Evolutionary conservation across 2,329 filamentous ascomycete genomes (phyloP).

Genomic region (Fusarium robinianum): DNA sequence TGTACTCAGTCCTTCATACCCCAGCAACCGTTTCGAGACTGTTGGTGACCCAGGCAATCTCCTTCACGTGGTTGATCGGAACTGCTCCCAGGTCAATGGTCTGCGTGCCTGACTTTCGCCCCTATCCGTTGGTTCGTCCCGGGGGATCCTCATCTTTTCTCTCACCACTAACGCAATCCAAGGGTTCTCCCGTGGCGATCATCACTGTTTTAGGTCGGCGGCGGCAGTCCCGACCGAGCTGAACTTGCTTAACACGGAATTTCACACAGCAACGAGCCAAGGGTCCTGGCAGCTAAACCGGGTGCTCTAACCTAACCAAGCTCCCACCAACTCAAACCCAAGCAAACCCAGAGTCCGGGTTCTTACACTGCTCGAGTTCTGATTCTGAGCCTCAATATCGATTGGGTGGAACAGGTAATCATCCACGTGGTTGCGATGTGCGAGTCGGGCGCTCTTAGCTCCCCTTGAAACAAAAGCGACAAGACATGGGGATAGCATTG

Average conservation of each 20-base stretch:
- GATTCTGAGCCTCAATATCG: slow-evolving; percentile 5
- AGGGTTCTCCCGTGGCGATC: slow-evolving; percentile 12
- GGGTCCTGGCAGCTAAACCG: no score
- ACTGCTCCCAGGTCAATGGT: slow-evolving; percentile 8
- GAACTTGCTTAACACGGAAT: slow-evolving; percentile 9
- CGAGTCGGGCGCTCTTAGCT: neutral
- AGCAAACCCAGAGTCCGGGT: neutral
- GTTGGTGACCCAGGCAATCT: slow-evolving; percentile 6
- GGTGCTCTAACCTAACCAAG: no score
- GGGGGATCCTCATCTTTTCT: slow-evolving; percentile 15
- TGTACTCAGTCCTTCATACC: no score
- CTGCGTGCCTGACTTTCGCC: slow-evolving; percentile 11
- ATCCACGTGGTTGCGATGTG: slow-evolving; percentile 9
- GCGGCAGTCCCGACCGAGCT: slow-evolving; percentile 10
- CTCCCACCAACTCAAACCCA: no score
- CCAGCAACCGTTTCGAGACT: no score
- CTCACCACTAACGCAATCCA: slow-evolving; percentile 7
- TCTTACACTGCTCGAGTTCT: slow-evolving; percentile 1
- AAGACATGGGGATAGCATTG: no score
- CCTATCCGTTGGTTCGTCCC: slow-evolving; percentile 13
- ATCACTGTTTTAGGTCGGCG: slow-evolving; percentile 9
- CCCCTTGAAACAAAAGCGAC: neutral
- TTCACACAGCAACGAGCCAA: slow-evolving; percentile 4
- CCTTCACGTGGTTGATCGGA: slow-evolving; percentile 9
- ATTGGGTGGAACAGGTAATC: slow-evolving; percentile 2